Percentiles rank a stretch among this genome's conserved stretches.
phyloP scores from a whole-genome alignment of 1,284 basidiomycete species.

The Sporisorium exsertum region DNA sequence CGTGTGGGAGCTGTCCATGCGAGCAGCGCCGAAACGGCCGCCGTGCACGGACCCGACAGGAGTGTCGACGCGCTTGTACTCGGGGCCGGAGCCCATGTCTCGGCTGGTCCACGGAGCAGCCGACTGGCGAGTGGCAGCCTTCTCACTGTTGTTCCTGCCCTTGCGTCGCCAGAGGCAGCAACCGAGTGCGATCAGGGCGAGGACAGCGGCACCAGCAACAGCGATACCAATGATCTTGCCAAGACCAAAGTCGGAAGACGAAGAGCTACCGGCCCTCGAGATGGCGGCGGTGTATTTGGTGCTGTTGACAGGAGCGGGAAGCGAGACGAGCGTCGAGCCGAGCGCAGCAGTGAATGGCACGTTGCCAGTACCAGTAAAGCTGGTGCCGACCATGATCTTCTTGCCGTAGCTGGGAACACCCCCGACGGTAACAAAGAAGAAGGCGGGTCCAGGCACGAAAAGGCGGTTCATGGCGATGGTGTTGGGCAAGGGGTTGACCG shows the following conservation, averaged over 20 bases:
- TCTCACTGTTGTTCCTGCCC: constrained; percentile 34
- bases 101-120: constrained; percentile 47
- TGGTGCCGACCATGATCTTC: constrained; percentile 69
- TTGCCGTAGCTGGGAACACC: constrained; percentile 78
- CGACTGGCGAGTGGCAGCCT: constrained; percentile 30
- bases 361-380: constrained; percentile 29
- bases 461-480: constrained; percentile 70
- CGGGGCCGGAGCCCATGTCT: constrained; percentile 47
- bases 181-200: constrained; percentile 51
- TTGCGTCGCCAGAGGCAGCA: constrained; percentile 58
- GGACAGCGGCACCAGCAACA: constrained; percentile 54
- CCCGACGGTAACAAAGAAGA: constrained; percentile 78
- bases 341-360: constrained; percentile 46
- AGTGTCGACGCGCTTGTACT: constrained; percentile 66
- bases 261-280: constrained; percentile 11
- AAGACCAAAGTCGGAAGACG: constrained; percentile 47
- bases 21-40: constrained; percentile 39
- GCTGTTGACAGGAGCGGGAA: constrained; percentile 57
- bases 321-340: constrained; percentile 37
- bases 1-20: constrained; percentile 48
- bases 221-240: constrained; percentile 63
- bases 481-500: constrained; percentile 72
- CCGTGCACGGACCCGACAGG: constrained; percentile 46
- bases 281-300: constrained; percentile 53
- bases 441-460: constrained; percentile 85